Evolutionary conservation across 441 rosid species (phyloP).

Genomic region (Oxalis stricta): DNA sequence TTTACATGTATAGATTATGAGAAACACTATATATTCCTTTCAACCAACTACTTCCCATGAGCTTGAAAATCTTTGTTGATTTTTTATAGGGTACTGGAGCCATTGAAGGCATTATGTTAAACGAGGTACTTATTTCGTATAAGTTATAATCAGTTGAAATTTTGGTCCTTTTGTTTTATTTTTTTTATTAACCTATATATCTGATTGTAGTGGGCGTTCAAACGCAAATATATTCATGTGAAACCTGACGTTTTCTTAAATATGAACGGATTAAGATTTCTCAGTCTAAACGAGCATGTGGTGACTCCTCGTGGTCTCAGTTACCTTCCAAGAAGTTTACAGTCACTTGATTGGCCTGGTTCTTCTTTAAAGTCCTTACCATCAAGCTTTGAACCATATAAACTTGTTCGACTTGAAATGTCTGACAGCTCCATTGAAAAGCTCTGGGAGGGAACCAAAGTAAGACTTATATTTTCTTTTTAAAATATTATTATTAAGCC

Average conservation of each 20-base stretch:
- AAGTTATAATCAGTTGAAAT: too few species aligned
- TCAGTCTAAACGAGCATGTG: too few species aligned
- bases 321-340: constrained; percentile 11
- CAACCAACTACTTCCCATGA: neutral
- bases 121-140: neutral
- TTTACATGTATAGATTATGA: too few species aligned
- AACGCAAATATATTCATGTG: too few species aligned
- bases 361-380: constrained; percentile 15
- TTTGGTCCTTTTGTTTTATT: too few species aligned
- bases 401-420: constrained; percentile 17
- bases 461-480: neutral
- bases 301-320: neutral
- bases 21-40: neutral
- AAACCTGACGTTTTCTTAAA: too few species aligned
- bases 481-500: too few species aligned
- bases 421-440: constrained; percentile 9
- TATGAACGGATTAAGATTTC: too few species aligned
- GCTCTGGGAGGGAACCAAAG: constrained; percentile 9
- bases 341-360: constrained; percentile 1
- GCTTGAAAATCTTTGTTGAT: neutral
- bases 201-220: neutral
- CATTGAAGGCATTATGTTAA: constrained; percentile 19
- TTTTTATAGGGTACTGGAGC: constrained; percentile 9
- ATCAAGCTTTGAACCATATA: constrained; percentile 4
- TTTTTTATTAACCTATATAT: too few species aligned